Base-by-base conservation (phyloP, 2,329 filamentous ascomycete genomes). In the Leptosphaerulina australis region DNA sequence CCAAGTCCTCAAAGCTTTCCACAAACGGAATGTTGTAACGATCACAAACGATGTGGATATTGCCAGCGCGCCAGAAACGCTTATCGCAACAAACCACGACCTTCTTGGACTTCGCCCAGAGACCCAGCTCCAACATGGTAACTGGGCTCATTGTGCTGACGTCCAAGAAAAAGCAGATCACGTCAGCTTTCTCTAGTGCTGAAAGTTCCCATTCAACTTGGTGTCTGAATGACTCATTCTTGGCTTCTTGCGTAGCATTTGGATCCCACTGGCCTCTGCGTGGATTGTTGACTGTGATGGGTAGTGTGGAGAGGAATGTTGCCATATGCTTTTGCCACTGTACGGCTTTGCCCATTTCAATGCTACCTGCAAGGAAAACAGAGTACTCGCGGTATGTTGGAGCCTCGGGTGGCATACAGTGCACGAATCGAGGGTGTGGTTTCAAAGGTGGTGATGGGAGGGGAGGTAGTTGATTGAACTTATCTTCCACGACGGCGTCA, bases 171-270 rank as follows among this genome's bases (percentile, higher is more conserved):
- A 87, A 73, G 18, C 81, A 79, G 5, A 87, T 71, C 4, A 87
- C 60, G 57, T 80, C 76, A 0, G 81, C 81, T 1, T 55, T 53
- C 11, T 82, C 78, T 55, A 83, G 79, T 67, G 77, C 82, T 12
- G 79, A 74, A 2, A 87, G 74, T 71, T 88, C 85, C 84, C 85
- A 88, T 22, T 77, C 68, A 0, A 83, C 77, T 64, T 88, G 85
- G 29, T 78, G 68, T 7, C 67, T 67, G 68, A 82, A 87, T 0
- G 71, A 75, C 2, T 56, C 53, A 49, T 78, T 53, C 24, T 53
- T 56, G n/a, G 53, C 56, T 10, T 53, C 78, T 44, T 84, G 80
- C 11, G 55, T 69, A 77, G 81, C 83, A 1, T 69, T 76, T 7
- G 66, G 62, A 60, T 85, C 78, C 85, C 84, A 88, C 62, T 82